Percentiles rank a stretch among this genome's conserved stretches.
These are phyloP conservation scores for Sugiyamaella neomexicana DNA, from an alignment of 1,139 yeast genomes.

Conservation along the genomic window DNA sequence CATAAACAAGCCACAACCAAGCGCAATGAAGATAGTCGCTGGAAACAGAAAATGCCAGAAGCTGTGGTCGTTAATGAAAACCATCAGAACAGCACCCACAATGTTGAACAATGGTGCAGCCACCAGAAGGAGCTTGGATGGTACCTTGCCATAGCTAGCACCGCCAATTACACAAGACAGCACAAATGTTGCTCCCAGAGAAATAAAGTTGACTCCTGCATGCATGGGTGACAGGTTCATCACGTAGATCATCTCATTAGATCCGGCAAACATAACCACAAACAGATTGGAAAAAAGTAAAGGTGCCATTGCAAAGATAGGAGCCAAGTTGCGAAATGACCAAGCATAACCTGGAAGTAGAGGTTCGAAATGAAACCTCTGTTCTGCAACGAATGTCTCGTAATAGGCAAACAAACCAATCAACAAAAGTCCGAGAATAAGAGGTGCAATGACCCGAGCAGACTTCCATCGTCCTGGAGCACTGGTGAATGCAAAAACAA, in stretches of 20 bases:
- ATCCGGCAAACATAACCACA: slow-evolving; percentile 24
- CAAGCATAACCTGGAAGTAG: slow-evolving; percentile 29
- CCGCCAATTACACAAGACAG: slow-evolving; percentile 29
- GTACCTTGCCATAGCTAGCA: slow-evolving; percentile 22
- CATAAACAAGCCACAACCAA: slow-evolving; percentile 28
- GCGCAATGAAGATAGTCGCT: slow-evolving; percentile 31
- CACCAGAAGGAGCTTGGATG: slow-evolving; percentile 25
- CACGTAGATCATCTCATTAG: slow-evolving; percentile 23
- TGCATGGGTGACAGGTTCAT: slow-evolving; percentile 32
- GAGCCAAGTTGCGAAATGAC: slow-evolving; percentile 26
- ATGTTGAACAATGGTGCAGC: slow-evolving; percentile 27
- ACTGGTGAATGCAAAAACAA: slow-evolving; percentile 35
- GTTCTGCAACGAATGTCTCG: slow-evolving; percentile 22
- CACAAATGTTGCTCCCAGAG: slow-evolving; percentile 32
- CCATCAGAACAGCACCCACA: slow-evolving; percentile 31
- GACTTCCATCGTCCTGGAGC: slow-evolving; percentile 34
- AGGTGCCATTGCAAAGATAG: slow-evolving; percentile 20
- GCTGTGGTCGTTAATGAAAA: slow-evolving; percentile 29
- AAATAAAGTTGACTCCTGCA: slow-evolving; percentile 37
- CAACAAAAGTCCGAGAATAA: slow-evolving; percentile 34
- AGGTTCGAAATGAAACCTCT: slow-evolving; percentile 22
- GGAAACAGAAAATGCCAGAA: slow-evolving; percentile 40
- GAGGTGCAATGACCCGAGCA: slow-evolving; percentile 33
- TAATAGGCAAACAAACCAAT: slow-evolving; percentile 29
- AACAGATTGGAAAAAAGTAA: slow-evolving; percentile 24